These are phyloP conservation scores for Penicillium coprophilum DNA, from an alignment of 495 filamentous ascomycete species.

Conservation along the genomic window DNA sequence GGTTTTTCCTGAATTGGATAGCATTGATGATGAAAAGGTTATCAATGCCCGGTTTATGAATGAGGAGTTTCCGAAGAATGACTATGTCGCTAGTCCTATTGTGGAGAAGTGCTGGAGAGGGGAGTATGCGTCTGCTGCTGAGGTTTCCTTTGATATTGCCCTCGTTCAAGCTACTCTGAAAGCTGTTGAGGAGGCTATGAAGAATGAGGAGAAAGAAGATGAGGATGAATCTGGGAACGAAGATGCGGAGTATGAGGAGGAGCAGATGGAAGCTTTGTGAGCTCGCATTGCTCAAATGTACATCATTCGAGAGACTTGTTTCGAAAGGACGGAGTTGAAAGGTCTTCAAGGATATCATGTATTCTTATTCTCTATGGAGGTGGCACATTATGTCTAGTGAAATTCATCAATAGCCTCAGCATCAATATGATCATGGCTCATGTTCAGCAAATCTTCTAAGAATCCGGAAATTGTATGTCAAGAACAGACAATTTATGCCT, in stretches of 20 bases:
- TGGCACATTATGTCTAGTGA: constrained; percentile 6
- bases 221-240: neutral
- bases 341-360: neutral
- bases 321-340: neutral
- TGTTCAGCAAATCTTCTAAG: neutral
- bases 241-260: neutral
- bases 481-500: constrained; percentile 9
- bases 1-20: constrained; percentile 24
- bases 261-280: neutral
- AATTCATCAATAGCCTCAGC: neutral
- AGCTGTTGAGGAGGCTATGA: neutral
- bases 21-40: constrained; percentile 11
- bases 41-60: constrained; percentile 5
- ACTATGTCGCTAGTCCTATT: constrained; percentile 11
- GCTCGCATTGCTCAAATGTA: neutral
- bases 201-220: neutral
- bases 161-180: neutral
- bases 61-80: constrained; percentile 3
- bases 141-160: constrained; percentile 9
- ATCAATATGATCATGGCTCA: constrained; percentile 1
- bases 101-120: constrained; percentile 18
- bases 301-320: neutral
- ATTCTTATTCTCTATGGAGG: constrained; percentile 8
- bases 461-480: neutral
- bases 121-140: constrained; percentile 5